Base-by-base conservation (phyloP, 192 early-diverging fungal genomes). In the Coemansia umbellata region DNA sequence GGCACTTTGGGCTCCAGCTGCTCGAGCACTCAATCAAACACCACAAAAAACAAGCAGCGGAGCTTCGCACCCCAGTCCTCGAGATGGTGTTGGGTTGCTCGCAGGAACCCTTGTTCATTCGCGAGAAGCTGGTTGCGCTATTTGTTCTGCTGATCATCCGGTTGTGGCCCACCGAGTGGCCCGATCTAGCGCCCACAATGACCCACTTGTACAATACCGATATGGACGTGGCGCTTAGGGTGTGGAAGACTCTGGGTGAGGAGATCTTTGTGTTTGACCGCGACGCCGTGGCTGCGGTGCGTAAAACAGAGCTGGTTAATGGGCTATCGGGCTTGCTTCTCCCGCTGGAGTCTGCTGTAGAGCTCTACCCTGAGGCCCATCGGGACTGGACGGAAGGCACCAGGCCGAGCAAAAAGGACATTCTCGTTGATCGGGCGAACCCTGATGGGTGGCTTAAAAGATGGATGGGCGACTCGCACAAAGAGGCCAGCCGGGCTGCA, bases 191-290 rank as follows among this genome's bases (percentile, higher is more conserved):
- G 31, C 32, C 44, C 24, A 64, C 67, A 61, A 30, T 75, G 18
- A 51, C 57, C 52, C 60, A 53, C 3, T 30, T 75, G 53, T 66
- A 66, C 19, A 3, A 18, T 32, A 17, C 31, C 45, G 72, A 63
- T 17, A 48, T 60, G 60, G 72, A 63, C 15, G 43, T 60, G 60
- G 63, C 58, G 30, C 44, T 64, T 42, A 10, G 72, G 10, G 37
- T 75, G 10, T 75, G 72, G 72, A 60, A 47, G 37, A 68, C 65
- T 24, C 45, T 75, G 30, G 72, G 72, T 33, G 72, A 75, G 31
- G 72, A 68, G 50, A 26, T 75, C 53, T 63, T 75, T 67, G 65
- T 68, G 11, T 68, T 55, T 19, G 72, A 75, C 23, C 41, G 65
- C 13, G 72, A 75, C 24, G 49, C 72, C 6, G 43, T 53, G 36